These are phyloP conservation scores for Didymella lethalis DNA, from an alignment of 2,329 filamentous ascomycete species.

Conservation along the genomic window DNA sequence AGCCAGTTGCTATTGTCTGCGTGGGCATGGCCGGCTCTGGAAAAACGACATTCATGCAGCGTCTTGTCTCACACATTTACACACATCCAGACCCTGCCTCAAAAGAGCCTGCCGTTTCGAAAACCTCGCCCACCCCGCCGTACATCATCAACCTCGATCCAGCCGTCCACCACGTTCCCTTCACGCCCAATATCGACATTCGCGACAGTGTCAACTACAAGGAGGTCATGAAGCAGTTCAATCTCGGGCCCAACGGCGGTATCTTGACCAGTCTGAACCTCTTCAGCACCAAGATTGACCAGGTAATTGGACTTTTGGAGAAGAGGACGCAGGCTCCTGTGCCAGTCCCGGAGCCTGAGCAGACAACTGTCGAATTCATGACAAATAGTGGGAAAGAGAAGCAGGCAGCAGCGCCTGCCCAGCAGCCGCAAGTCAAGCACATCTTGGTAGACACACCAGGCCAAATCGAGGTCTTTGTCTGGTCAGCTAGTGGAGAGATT, in stretches of 20 bases:
- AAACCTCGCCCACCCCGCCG: conserved; percentile 63
- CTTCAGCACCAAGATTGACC: conserved; percentile 97
- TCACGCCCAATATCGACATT: conserved; percentile 98
- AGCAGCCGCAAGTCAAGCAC: conserved; percentile 70
- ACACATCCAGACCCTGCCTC: conserved; percentile 66
- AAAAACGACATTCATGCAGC: conserved; percentile 99
- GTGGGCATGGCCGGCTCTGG: conserved; percentile 98
- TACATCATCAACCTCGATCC: conserved; percentile 98
- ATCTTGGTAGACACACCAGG: conserved; percentile 95
- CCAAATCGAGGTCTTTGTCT: conserved; percentile 98
- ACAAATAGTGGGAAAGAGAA: conserved; percentile 44
- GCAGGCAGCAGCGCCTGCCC: conserved; percentile 46
- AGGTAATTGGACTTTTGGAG: conserved; percentile 87
- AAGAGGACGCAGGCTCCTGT: conserved; percentile 74
- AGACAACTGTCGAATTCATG: conserved; percentile 48
- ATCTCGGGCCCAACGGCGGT: conserved; percentile 94
- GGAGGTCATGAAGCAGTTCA: conserved; percentile 99
- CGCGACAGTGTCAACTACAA: conserved; percentile 99
- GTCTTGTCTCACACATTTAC: conserved; percentile 93
- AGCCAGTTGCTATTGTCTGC: conserved; percentile 83
- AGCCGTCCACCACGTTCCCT: conserved; percentile 90
- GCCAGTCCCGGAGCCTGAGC: conserved; percentile 36
- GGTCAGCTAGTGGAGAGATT: conserved; percentile 95
- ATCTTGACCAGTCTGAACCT: conserved; percentile 95
- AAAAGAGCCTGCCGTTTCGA: conserved; percentile 40